Evolutionary conservation across 768 basidiomycete species (phyloP).

Genomic region (Suillus hirtellus): DNA sequence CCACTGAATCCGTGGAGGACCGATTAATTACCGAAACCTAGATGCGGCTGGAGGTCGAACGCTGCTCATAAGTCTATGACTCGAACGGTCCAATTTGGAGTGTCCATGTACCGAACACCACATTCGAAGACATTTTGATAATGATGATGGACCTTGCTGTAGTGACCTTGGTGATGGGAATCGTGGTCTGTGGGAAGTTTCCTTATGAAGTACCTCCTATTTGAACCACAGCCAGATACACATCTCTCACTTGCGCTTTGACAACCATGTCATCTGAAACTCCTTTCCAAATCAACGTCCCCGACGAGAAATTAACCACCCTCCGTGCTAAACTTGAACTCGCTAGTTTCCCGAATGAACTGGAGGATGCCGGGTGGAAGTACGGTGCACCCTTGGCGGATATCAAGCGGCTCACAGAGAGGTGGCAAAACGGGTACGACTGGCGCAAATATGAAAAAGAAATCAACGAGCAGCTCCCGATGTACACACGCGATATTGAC

Average conservation of each 20-base stretch:
- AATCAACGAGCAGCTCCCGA: constrained; percentile 37
- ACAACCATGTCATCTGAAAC: constrained; percentile 33
- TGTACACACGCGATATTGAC: constrained; percentile 49
- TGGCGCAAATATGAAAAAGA: constrained; percentile 54
- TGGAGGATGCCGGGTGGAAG: constrained; percentile 48
- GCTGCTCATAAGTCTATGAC: no score
- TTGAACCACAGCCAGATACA: no score
- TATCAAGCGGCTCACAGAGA: constrained; percentile 45
- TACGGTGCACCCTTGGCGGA: constrained; percentile 55
- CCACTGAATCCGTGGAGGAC: no score
- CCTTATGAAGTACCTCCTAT: no score
- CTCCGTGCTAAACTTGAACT: constrained; percentile 50
- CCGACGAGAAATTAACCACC: constrained; percentile 41
- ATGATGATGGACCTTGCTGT: no score
- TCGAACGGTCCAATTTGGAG: no score
- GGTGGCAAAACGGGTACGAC: constrained; percentile 56
- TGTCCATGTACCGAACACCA: no score
- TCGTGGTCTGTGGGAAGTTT: no score
- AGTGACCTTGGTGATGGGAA: no score
- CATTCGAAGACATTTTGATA: no score
- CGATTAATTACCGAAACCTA: no score
- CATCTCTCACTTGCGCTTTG: neutral
- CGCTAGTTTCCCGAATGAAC: constrained; percentile 56
- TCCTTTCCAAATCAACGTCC: constrained; percentile 49
- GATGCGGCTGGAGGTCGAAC: no score